phyloP scores from a whole-genome alignment of 257 asterid genomes.

The Ajuga chamaepitys region DNA sequence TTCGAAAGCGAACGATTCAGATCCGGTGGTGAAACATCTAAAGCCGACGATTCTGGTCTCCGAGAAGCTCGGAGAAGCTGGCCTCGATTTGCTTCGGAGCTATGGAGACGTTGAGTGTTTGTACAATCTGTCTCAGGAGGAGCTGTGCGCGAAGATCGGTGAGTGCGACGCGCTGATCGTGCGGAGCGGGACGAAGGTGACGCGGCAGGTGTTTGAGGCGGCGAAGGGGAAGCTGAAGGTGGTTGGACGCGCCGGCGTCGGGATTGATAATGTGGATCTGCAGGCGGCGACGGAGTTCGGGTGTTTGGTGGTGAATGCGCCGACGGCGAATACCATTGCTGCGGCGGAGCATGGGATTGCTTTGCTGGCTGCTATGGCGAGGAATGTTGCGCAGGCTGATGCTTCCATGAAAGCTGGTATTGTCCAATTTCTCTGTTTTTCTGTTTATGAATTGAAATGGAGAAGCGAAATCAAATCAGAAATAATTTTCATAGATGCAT shows the following conservation, averaged over 20 bases:
- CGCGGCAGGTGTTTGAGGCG: slow-evolving; percentile 82
- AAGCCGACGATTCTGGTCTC: slow-evolving; percentile 83
- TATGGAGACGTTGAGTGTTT: slow-evolving; percentile 57
- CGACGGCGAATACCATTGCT: slow-evolving; percentile 90
- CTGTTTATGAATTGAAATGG: not conserved
- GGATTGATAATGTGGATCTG: slow-evolving; percentile 93
- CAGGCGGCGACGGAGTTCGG: slow-evolving; percentile 93
- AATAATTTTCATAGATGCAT: not conserved
- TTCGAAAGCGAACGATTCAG: slow-evolving; percentile 27
- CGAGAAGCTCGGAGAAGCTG: slow-evolving; percentile 93
- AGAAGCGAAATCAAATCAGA: not conserved
- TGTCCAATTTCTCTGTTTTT: not conserved
- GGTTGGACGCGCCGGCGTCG: slow-evolving; percentile 93
- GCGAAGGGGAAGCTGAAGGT: slow-evolving; percentile 76
- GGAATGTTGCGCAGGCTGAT: slow-evolving; percentile 90
- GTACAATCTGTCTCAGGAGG: slow-evolving; percentile 60
- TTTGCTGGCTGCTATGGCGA: slow-evolving; percentile 71
- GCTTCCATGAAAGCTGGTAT: slow-evolving; percentile 94
- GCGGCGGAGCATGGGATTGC: slow-evolving; percentile 96
- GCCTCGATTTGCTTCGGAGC: slow-evolving; percentile 50
- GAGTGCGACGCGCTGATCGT: slow-evolving; percentile 75
- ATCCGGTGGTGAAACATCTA: slow-evolving; percentile 12
- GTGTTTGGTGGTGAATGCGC: slow-evolving; percentile 90
- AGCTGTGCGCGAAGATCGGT: slow-evolving; percentile 60
- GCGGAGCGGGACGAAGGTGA: slow-evolving; percentile 88